These are phyloP conservation scores for Gentiana straminea DNA, from an alignment of 257 asterid species.

Conservation along the genomic window DNA sequence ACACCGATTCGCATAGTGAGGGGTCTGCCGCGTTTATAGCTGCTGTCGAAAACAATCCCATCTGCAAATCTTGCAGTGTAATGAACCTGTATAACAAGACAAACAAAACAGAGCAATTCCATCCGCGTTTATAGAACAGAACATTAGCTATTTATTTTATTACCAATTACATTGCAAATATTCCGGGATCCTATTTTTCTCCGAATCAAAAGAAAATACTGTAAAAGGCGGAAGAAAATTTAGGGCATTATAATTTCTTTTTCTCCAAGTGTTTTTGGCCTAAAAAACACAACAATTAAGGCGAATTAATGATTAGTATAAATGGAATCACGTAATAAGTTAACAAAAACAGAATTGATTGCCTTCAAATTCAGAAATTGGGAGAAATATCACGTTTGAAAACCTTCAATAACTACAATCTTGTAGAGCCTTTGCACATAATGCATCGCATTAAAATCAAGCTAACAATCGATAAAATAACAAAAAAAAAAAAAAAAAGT, in stretches of 20 bases:
- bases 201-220: neutral
- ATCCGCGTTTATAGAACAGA: neutral
- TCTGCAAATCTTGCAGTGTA: slow-evolving; percentile 88
- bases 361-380: no score
- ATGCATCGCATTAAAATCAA: no score
- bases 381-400: no score
- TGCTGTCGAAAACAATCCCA: slow-evolving; percentile 77
- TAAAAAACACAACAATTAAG: no score
- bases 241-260: no score
- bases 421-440: no score
- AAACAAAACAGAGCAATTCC: neutral
- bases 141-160: neutral
- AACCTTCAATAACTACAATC: no score
- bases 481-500: neutral
- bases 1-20: slow-evolving; percentile 87
- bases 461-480: neutral
- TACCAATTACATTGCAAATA: neutral
- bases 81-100: slow-evolving; percentile 42
- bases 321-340: no score
- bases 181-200: neutral
- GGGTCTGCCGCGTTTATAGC: slow-evolving; percentile 73
- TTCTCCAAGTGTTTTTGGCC: no score
- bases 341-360: no score
- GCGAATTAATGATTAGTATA: no score
- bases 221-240: no score